Evolutionary conservation across 495 filamentous ascomycete species (phyloP), one percentile per base, ranked within the genome.

Genomic region (Daldinia bambusicola): DNA sequence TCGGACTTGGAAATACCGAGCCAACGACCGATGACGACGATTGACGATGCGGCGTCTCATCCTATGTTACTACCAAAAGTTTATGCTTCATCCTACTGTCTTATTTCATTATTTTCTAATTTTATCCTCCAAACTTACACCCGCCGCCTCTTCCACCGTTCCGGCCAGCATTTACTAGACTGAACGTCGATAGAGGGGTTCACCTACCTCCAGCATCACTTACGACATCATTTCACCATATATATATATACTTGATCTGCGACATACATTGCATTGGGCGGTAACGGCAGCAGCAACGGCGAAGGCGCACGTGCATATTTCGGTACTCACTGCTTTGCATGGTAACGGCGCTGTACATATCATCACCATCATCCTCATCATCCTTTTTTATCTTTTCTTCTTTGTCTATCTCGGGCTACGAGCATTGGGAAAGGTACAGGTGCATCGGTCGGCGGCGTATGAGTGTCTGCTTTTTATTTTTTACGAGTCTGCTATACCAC

Each of bases 21-120:
- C 55, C 16, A 10, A 72, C 56, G 70, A 72, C 61, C 67, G 55
- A 73, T 69, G 70, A 69, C 61, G 55, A 73, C 62, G 70, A 70
- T 63, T 63, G 66, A 66, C 66, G 62, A 59, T 36, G 55, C 40
- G 37, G 37, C 66, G 58, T 70, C 57, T 69, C 52, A 38, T 74
- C 63, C 18, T 67, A 70, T 70, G 66, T 62, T 61, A 68, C 50
- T 61, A 71, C 50, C 51, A 56, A 72, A 70, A 72, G 65, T 63
- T 72, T 72, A 69, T 72, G 40, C 60, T 72, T 72, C 65, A 66
- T 61, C 22, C 22, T 64, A 43, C 52, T 67, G 63, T 71, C 37
- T 71, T 71, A 70, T 51, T 43, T 62, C 48, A 13, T 56, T 56
- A 20, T 38, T 13, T 20, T 57, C 22, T 8, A 7, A 12, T 38